Evolutionary conservation across 208 protist genomes (phyloP), one percentile per base, ranked within the genome.

Genomic region (Sergeia podlipaevii): DNA sequence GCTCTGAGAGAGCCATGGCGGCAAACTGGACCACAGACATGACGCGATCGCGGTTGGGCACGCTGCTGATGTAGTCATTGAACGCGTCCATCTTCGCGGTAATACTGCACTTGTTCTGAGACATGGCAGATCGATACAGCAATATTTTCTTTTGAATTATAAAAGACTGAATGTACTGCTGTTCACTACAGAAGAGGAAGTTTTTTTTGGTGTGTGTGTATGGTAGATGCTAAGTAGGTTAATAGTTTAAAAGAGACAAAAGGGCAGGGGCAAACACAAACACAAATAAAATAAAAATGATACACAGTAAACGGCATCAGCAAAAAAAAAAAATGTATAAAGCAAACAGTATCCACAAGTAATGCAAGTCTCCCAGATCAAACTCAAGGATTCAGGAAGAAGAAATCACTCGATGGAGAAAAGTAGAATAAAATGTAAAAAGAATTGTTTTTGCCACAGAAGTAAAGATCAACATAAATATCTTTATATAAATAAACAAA

Each of bases 11-110:
- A 13, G 78, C 62, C 77, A 88, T 69, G 38, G 66, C 57, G 42
- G 43, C 46, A 55, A 82, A 94, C 67, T 91, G 75, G 34, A 80
- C 69, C 3, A 91, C 58, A 8, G 75, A 75, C 34, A 78, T 76
- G 44, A 91, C 62, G 20, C 83, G 83, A 60, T 91, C 85, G 50
- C 76, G 80, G 54, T 77, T 75, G 18, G 68, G 54, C 34, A 67
- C 63, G 37, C 64, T 70, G 17, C 43, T 48, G 45, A 88, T 59
- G 60, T 82, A 88, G 38, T 73, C 50, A 46, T 82, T 78, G 57
- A 86, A 86, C 44, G 73, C 50, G 32, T 45, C 48, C 1, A 74
- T 28, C 28, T 72, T 77, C 43, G 51, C 2, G 11, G 28, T 34
- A 27, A 77, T n/a, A 27, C 34, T 34, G 42, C 8, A 4, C 46